Evolutionary conservation across 108 stramenopile species (phyloP).

Genomic region (Nannochloropsis gaditana): DNA sequence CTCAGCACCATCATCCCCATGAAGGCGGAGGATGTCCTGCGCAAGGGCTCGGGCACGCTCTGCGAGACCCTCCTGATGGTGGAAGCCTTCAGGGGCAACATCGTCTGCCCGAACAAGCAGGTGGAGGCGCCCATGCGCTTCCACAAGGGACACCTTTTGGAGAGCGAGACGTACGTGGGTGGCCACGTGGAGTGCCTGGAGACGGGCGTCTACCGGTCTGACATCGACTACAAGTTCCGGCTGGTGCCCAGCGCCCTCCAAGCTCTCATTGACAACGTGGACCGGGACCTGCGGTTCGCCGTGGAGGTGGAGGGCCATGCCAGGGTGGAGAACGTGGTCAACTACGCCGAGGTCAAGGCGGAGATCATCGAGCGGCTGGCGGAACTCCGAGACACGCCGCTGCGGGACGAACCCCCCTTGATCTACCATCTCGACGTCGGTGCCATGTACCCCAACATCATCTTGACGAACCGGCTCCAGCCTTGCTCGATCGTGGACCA

Average conservation of each 20-base stretch:
- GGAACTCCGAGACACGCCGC: conserved; percentile 83
- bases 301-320: conserved; percentile 92
- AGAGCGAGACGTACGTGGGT: conserved; percentile 94
- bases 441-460: conserved; percentile 99
- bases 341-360: conserved; percentile 86
- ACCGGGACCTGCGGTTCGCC: conserved; percentile 90
- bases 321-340: conserved; percentile 73
- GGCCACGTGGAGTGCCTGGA: conserved; percentile 98
- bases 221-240: conserved; percentile 85
- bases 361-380: conserved; percentile 86
- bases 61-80: conserved; percentile 97
- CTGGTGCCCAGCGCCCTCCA: conserved; percentile 87
- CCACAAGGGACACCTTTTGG: conserved; percentile 86
- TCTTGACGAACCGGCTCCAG: conserved; percentile 95
- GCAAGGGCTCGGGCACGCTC: conserved; percentile 76
- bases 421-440: conserved; percentile 97
- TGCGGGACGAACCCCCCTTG: conserved; percentile 77
- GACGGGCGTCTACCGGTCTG: conserved; percentile 95
- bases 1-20: conserved; percentile 98
- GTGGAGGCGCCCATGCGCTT: conserved; percentile 74
- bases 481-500: conserved; percentile 66
- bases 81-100: conserved; percentile 78
- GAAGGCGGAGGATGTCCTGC: conserved; percentile 93
- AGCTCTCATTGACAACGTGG: conserved; percentile 87
- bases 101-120: conserved; percentile 98